Percentiles rank a stretch among this genome's conserved stretches.
phyloP scores from a whole-genome alignment of 2,329 filamentous ascomycete genomes.

The Phyllosticta citrichinensis region DNA sequence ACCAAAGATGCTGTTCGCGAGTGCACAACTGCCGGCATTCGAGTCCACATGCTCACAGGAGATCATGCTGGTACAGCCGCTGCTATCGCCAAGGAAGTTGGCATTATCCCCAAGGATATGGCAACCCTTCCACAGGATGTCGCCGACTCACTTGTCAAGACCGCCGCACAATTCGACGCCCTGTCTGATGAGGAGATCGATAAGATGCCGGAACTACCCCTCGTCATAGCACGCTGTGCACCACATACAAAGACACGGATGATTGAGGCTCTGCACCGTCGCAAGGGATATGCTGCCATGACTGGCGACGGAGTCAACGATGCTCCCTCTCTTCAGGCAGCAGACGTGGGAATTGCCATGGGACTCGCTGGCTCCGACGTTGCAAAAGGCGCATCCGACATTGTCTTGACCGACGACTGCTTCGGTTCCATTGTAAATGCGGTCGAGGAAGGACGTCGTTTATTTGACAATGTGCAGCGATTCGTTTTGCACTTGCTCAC shows the following conservation, averaged over 20 bases:
- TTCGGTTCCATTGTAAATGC: constrained; percentile 37
- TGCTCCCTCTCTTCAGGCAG: constrained; percentile 35
- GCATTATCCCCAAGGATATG: constrained; percentile 23
- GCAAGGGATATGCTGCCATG: constrained; percentile 33
- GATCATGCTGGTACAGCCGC: constrained; percentile 37
- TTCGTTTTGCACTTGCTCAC: constrained; percentile 25
- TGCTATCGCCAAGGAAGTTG: constrained; percentile 38
- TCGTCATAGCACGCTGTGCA: constrained; percentile 13
- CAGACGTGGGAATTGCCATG: constrained; percentile 38
- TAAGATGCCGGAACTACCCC: constrained; percentile 11
- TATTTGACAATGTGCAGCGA: constrained; percentile 39
- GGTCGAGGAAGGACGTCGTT: constrained; percentile 35
- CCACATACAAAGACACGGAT: constrained; percentile 13
- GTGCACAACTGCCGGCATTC: constrained; percentile 37
- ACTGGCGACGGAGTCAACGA: constrained; percentile 38
- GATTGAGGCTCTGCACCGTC: constrained; percentile 27
- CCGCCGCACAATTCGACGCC: constrained; percentile 12
- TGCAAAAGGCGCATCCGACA: constrained; percentile 32
- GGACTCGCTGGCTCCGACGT: constrained; percentile 35
- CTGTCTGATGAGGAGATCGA: constrained; percentile 13
- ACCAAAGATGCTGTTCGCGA: constrained; percentile 50
- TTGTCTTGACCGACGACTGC: constrained; percentile 37
- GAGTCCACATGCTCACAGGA: constrained; percentile 41
- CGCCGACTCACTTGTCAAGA: constrained; percentile 11
- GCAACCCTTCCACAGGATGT: constrained; percentile 6